Conservation (phyloP, 108 stramenopile species). For the Licmophora abbreviata region DNA sequence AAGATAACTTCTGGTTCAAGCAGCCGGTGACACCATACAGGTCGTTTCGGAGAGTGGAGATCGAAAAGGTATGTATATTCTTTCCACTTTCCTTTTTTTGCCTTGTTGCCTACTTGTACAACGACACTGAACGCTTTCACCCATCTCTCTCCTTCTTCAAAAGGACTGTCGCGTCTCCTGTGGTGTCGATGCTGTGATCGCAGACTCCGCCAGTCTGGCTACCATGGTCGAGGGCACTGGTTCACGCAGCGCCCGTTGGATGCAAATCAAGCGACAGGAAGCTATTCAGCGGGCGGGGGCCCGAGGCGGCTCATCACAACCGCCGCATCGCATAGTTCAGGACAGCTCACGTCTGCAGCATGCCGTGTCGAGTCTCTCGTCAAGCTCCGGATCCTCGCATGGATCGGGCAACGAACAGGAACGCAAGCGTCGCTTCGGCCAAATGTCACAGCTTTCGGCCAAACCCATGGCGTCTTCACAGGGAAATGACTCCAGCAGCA, state of each 20-base stretch:
- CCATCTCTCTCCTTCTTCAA: constrained; percentile 13
- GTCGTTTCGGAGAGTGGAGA: constrained; percentile 69
- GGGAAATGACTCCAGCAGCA: constrained; percentile 2
- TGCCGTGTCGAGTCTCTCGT: constrained; percentile 69
- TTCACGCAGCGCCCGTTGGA: constrained; percentile 67
- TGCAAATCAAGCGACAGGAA: constrained; percentile 68
- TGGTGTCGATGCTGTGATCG: constrained; percentile 69
- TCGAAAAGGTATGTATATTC: constrained; percentile 70
- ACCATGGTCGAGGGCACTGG: constrained; percentile 85
- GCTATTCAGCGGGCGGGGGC: constrained; percentile 21
- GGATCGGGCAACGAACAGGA: constrained; percentile 47
- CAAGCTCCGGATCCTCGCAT: constrained; percentile 60
- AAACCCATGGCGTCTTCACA: constrained; percentile 7
- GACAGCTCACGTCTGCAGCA: constrained; percentile 50
- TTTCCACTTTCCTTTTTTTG: constrained; percentile 29
- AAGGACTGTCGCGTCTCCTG: constrained; percentile 78
- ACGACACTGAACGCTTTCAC: constrained; percentile 14
- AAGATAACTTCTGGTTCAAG: constrained; percentile 71
- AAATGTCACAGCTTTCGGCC: constrained; percentile 12
- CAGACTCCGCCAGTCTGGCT: constrained; percentile 72
- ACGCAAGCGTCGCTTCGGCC: constrained; percentile 6
- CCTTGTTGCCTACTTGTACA: no score
- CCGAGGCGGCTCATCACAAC: constrained; percentile 21
- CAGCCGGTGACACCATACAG: constrained; percentile 86
- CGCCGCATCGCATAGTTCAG: constrained; percentile 47